Conservation (phyloP, 768 basidiomycete species). For the Tricholoma hemisulphureum region DNA sequence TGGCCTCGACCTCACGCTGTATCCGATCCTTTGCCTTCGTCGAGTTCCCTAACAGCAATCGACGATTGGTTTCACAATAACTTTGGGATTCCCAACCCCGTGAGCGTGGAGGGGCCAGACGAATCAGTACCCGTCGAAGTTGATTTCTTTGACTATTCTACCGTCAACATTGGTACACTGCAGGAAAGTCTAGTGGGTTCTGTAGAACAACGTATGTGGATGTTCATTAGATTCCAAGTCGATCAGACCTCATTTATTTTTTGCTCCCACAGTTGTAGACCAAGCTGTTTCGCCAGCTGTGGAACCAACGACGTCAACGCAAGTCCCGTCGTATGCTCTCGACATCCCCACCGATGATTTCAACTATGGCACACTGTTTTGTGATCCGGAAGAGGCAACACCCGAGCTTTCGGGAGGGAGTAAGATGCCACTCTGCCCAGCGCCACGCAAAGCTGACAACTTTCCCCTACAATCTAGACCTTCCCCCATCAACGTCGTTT, state of each 20-base stretch:
- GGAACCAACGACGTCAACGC: neutral
- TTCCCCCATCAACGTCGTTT: neutral
- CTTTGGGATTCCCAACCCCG: conserved; percentile 28
- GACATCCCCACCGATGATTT: conserved; percentile 2
- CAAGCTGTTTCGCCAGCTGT: neutral
- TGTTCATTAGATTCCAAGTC: neutral
- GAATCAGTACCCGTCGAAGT: conserved; percentile 26
- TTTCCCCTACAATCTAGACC: neutral
- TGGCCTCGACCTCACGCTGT: conserved; percentile 24
- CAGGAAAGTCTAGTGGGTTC: neutral
- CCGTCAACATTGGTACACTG: conserved; percentile 2
- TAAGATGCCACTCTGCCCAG: neutral
- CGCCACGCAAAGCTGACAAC: neutral
- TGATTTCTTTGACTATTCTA: conserved; percentile 27
- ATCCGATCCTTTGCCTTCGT: conserved; percentile 29
- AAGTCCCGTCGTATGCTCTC: neutral
- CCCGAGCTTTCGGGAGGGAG: neutral
- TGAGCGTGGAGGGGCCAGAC: conserved; percentile 22
- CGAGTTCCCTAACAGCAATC: conserved; percentile 13
- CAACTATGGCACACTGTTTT: conserved; percentile 3
- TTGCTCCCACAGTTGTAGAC: neutral
- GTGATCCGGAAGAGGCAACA: neutral
- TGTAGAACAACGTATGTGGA: neutral
- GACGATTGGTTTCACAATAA: conserved; percentile 35
- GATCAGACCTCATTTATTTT: neutral